Evolutionary conservation across 805 yeast species (phyloP), one percentile per base, ranked within the genome.

Genomic region (Monosporozyma solicola): DNA sequence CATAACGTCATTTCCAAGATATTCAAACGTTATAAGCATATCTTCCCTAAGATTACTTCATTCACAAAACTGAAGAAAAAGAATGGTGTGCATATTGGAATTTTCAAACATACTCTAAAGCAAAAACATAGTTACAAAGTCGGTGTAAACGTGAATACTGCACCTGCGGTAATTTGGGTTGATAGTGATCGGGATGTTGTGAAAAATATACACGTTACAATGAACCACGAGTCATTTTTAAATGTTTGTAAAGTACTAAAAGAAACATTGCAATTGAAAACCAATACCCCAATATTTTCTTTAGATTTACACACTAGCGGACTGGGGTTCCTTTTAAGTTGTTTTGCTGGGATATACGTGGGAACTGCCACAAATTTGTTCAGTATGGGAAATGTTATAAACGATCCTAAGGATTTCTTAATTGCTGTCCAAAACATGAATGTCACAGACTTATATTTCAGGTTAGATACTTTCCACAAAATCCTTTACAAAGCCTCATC

Each of bases 181-280:
- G 54, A 65, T 49, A 54, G 59, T 22, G 62, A 61, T 22, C 52
- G 54, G 47, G 66, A 64, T 51, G 49, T 55, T 11, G 54, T 52
- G 2, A 56, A 59, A 20, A 61, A 67, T 47, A 53, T 63, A n/a
- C 69, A 65, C 49, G 61, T 66, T 11, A 55, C 60, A 6, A 60
- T 65, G 68, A 81, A 80, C 25, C 94, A 87, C 64, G 71, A 75
- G 43, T 78, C 80, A 49, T 72, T 94, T 11, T 69, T 91, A 59
- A 84, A 88, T 2, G 78, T 87, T 67, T 90, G 97, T 68, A 89
- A 91, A 61, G 86, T 87, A 22, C 78, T 89, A 63, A 92, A 94
- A 60, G 97, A 92, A 64, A 92, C 98, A 0, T 87, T 96, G 62
- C 92, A 88, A 55, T 74, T 94, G 70, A 77, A 84, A 13, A 78